A percentile compares a stretch with the other conserved stretches of the same genome.
Conservation (phyloP, 108 stramenopile species). For the Licmophora abbreviata region DNA sequence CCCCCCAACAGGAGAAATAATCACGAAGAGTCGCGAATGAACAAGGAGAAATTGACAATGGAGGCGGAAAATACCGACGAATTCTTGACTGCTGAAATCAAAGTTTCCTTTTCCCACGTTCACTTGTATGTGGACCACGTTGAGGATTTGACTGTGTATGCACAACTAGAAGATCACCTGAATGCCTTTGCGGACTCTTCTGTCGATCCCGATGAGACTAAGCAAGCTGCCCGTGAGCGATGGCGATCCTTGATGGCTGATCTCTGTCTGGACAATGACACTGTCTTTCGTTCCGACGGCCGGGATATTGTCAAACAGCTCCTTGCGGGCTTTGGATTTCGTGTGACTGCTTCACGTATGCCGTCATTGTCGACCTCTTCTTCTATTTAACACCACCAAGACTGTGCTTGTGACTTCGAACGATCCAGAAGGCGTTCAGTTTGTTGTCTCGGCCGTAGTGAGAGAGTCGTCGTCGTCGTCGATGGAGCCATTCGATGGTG, state of each 20-base stretch:
- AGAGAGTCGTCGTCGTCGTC: too few relatives aligned
- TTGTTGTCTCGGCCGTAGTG: slow-evolving; percentile 47
- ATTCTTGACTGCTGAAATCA: too few relatives aligned
- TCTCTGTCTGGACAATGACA: not conserved
- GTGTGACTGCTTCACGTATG: slow-evolving; percentile 56
- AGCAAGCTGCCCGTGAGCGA: not conserved
- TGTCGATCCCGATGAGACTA: not conserved
- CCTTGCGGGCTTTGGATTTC: slow-evolving; percentile 71
- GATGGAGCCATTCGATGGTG: too few relatives aligned
- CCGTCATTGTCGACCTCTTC: too few relatives aligned
- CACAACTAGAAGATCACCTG: slow-evolving; percentile 40
- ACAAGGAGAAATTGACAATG: too few relatives aligned
- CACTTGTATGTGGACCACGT: slow-evolving; percentile 63
- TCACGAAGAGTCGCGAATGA: slow-evolving; percentile 14
- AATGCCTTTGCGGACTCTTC: slow-evolving; percentile 18
- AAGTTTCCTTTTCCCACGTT: slow-evolving; percentile 60
- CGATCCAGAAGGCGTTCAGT: slow-evolving; percentile 70
- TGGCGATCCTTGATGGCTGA: not conserved
- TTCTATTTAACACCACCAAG: slow-evolving; percentile 25
- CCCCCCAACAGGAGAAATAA: slow-evolving; percentile 16
- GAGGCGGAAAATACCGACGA: too few relatives aligned
- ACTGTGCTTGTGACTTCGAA: slow-evolving; percentile 62
- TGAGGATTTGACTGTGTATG: slow-evolving; percentile 42
- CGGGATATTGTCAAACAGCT: slow-evolving; percentile 73
- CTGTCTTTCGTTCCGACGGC: slow-evolving; percentile 42